phyloP scores from a whole-genome alignment of 352 stramenopile genomes.

The Phytophthora hibernalis region DNA sequence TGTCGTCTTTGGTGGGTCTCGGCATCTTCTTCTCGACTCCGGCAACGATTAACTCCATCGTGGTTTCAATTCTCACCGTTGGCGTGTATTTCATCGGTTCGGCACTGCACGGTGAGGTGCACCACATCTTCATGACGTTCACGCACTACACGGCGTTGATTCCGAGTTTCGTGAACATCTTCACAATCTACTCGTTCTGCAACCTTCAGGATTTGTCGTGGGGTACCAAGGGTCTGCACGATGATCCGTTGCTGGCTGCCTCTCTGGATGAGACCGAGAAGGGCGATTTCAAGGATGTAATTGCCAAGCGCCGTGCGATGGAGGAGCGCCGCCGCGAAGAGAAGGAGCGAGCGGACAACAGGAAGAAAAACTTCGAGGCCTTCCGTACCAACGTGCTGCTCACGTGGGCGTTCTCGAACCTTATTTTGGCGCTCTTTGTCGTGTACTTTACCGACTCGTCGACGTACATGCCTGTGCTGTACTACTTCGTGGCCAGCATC shows the following conservation, averaged over 20 bases:
- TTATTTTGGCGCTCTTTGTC: slow-evolving; percentile 81
- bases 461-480: slow-evolving; percentile 75
- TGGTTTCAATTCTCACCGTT: slow-evolving; percentile 72
- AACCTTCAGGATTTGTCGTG: slow-evolving; percentile 91
- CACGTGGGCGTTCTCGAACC: slow-evolving; percentile 83
- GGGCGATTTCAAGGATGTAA: slow-evolving; percentile 86
- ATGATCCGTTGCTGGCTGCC: slow-evolving; percentile 56
- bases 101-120: slow-evolving; percentile 78
- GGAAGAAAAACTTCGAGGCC: slow-evolving; percentile 82
- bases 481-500: slow-evolving; percentile 71
- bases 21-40: slow-evolving; percentile 79
- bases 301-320: slow-evolving; percentile 74
- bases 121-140: slow-evolving; percentile 88
- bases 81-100: slow-evolving; percentile 88
- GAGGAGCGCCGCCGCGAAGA: slow-evolving; percentile 77
- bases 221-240: slow-evolving; percentile 79
- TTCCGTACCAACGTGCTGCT: slow-evolving; percentile 88
- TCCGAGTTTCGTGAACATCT: slow-evolving; percentile 91
- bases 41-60: slow-evolving; percentile 58
- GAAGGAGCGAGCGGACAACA: slow-evolving; percentile 57
- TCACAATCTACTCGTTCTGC: slow-evolving; percentile 92
- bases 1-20: slow-evolving; percentile 74
- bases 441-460: slow-evolving; percentile 66
- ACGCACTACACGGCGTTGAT: slow-evolving; percentile 89
- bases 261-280: slow-evolving; percentile 70